Conservation (phyloP, 1,284 basidiomycete genomes). For the Wolfiporia cocos region DNA sequence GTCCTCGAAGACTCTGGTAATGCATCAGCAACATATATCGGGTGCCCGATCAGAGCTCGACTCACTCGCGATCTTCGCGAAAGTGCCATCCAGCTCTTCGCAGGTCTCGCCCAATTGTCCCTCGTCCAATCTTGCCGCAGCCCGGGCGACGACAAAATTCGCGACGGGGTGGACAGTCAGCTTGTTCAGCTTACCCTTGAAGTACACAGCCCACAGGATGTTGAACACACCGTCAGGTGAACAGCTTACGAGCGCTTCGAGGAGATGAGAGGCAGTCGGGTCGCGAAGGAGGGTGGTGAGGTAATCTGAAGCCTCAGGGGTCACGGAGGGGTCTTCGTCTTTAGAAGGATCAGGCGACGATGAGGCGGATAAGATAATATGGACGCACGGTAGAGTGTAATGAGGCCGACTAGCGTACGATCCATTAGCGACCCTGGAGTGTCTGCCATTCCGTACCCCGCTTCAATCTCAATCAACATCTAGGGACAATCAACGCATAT, state of each 20-base stretch:
- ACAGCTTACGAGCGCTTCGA: slow-evolving; percentile 70
- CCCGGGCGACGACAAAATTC: slow-evolving; percentile 86
- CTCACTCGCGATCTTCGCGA: slow-evolving; percentile 49
- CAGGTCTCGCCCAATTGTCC: slow-evolving; percentile 55
- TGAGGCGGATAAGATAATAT: background rate
- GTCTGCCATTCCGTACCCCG: slow-evolving; percentile 53
- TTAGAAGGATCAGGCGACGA: background rate
- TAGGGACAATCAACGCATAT: no score
- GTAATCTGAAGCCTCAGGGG: slow-evolving; percentile 61
- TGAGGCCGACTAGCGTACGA: slow-evolving; percentile 71
- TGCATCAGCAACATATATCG: slow-evolving; percentile 9
- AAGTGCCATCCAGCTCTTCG: slow-evolving; percentile 48
- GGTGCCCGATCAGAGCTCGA: slow-evolving; percentile 13
- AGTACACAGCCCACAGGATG: slow-evolving; percentile 73
- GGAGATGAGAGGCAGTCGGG: slow-evolving; percentile 80
- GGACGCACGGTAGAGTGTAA: slow-evolving; percentile 57
- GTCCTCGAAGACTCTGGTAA: slow-evolving; percentile 46
- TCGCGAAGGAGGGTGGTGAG: slow-evolving; percentile 77
- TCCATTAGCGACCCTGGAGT: slow-evolving; percentile 76
- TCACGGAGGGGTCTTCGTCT: slow-evolving; percentile 31
- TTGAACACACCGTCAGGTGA: slow-evolving; percentile 60
- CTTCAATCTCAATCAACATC: slow-evolving; percentile 79
- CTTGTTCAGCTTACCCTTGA: slow-evolving; percentile 63
- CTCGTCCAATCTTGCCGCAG: slow-evolving; percentile 52
- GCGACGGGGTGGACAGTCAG: slow-evolving; percentile 83